Conservation (phyloP, 139 green algal species). For the Coccomyxa sp. region DNA sequence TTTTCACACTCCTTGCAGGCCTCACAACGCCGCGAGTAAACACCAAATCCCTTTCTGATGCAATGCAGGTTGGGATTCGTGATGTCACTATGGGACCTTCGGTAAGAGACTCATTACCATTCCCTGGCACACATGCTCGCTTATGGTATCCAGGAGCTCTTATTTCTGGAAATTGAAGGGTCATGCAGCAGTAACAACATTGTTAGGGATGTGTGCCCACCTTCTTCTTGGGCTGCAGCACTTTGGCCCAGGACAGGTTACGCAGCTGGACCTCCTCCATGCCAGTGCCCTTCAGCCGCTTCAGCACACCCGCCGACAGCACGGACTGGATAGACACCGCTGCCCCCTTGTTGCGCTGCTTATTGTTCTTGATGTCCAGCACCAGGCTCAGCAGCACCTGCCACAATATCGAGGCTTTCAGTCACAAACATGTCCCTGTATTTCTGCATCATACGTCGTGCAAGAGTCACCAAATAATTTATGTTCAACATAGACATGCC, state of each 20-base stretch:
- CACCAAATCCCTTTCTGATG: no score
- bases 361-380: conserved; percentile 88
- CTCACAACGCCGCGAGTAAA: no score
- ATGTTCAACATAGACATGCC: background rate
- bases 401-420: background rate
- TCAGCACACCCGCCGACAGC: conserved; percentile 31
- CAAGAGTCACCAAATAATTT: background rate
- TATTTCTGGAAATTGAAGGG: no score
- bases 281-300: conserved; percentile 51
- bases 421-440: no score
- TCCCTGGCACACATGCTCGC: no score
- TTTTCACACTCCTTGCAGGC: no score
- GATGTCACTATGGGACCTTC: no score
- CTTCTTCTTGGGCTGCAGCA: conserved; percentile 57
- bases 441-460: background rate
- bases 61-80: no score
- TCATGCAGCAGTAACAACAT: background rate
- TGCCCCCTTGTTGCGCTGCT: conserved; percentile 9
- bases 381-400: conserved; percentile 72
- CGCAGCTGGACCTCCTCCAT: conserved; percentile 55
- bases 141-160: no score
- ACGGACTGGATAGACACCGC: conserved; percentile 5
- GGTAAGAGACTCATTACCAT: no score
- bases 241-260: conserved; percentile 60
- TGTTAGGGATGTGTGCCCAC: conserved; percentile 14